Evolutionary conservation across 2,329 filamentous ascomycete species (phyloP), one percentile per base, ranked within the genome.

Genomic region (Ceratocystis cubensis): DNA sequence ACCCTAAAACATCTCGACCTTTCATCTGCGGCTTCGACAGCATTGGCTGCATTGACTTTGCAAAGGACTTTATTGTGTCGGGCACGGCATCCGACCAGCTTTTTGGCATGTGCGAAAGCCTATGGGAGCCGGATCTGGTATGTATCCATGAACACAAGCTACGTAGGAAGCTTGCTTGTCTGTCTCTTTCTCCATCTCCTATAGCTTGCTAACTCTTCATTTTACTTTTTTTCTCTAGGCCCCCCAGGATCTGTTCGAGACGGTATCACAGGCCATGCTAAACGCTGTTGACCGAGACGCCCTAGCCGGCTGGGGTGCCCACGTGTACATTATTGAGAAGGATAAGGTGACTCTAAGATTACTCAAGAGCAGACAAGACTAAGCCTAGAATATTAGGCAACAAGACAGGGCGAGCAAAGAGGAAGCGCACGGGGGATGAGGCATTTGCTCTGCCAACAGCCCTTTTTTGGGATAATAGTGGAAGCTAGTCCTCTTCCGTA

Each of bases 291-390:
- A 99, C 78, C 85, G 94, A 79, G 94, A 99, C 78, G 94, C 94
- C 65, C 82, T 99, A 70, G 96, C 93, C 46, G 94, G 94, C 70
- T 97, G 94, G 94, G 94, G 94, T 75, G 94, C 94, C 48, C 91
- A 99, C 75, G 94, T 99, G 72, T 99, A 97, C 80, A 96, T 99
- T 75, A 96, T 99, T 77, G 94, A 97, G 82, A 99, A 99, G 84
- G 92, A 96, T 81, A 97, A 97, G 88, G 90, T 99, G 70, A 97
- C 94, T 74, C 96, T 97, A 88, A 84, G 94, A 76, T 85, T 99
- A 86, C 82, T 99, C 77, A 97, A 97, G 86, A 92, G 92, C 75
- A 86, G 92, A 81, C 93, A 97, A 81, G 93, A 97, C 77, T 92
- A 90, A 75, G 72, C 44, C 65, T 66, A 48, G 17, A 22, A 13